A percentile compares a stretch with the other conserved stretches of the same genome.
phyloP scores from a whole-genome alignment of 2,329 filamentous ascomycete species.

The Blastomyces emzantsi region DNA sequence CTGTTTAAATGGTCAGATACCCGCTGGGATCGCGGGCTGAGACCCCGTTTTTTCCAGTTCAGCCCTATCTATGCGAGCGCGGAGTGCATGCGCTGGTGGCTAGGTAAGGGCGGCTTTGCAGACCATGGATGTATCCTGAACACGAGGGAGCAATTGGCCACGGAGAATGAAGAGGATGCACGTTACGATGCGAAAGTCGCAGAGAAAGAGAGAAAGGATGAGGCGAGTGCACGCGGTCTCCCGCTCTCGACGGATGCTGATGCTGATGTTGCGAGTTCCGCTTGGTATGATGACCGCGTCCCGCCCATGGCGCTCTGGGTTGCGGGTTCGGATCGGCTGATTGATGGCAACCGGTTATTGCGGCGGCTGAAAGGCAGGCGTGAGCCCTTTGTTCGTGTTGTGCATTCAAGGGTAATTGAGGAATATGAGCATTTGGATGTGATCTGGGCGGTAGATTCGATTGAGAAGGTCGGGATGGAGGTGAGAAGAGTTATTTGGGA shows the following conservation, averaged over 20 bases:
- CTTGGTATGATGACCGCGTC: slow-evolving; percentile 73
- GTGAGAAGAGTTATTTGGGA: slow-evolving; percentile 76
- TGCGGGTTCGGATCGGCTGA: slow-evolving; percentile 70
- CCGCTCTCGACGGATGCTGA: not conserved
- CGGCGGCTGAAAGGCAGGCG: slow-evolving; percentile 63
- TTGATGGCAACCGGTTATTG: slow-evolving; percentile 69
- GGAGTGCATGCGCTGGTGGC: slow-evolving; percentile 93
- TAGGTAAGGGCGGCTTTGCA: slow-evolving; percentile 76
- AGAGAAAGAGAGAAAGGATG: not conserved
- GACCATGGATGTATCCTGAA: slow-evolving; percentile 79
- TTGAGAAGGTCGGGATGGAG: slow-evolving; percentile 74
- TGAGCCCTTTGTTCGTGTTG: slow-evolving; percentile 71
- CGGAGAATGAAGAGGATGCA: slow-evolving; percentile 41
- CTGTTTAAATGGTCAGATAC: slow-evolving; percentile 80
- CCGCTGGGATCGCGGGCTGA: slow-evolving; percentile 72
- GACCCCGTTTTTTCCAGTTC: slow-evolving; percentile 83
- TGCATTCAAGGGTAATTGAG: slow-evolving; percentile 73
- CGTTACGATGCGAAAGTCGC: slow-evolving; percentile 5
- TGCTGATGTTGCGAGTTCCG: slow-evolving; percentile 30
- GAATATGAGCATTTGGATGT: slow-evolving; percentile 93
- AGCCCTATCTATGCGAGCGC: slow-evolving; percentile 82
- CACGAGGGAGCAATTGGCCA: slow-evolving; percentile 62
- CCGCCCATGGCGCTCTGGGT: slow-evolving; percentile 88
- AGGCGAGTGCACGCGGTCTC: not conserved
- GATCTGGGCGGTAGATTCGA: slow-evolving; percentile 84